Evolutionary conservation across 2,329 filamentous ascomycete genomes (phyloP).

Genomic region (Trichophaea hybrida): DNA sequence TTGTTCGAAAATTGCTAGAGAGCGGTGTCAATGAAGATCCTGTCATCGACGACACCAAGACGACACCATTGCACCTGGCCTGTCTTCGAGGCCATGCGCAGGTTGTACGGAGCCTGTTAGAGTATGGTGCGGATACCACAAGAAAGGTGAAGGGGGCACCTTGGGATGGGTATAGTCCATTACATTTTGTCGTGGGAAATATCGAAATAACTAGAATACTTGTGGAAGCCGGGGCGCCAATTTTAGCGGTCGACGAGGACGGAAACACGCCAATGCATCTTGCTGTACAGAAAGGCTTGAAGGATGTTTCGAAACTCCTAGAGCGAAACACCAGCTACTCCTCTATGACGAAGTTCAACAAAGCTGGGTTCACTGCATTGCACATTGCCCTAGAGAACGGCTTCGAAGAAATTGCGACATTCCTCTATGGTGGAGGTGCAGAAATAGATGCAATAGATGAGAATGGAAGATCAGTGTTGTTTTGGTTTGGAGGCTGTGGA

Average conservation of each 20-base stretch:
- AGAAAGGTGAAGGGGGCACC: background rate
- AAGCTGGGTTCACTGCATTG: background rate
- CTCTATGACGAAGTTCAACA: background rate
- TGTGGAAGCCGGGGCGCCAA: background rate
- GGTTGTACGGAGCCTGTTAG: conserved; percentile 1
- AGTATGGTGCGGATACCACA: conserved; percentile 1
- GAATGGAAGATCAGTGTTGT: background rate
- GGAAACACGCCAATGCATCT: background rate
- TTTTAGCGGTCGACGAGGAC: background rate
- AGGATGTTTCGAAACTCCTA: background rate
- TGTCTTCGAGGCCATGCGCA: background rate
- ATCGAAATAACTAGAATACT: background rate
- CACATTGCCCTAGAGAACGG: background rate
- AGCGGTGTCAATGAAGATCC: background rate
- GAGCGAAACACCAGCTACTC: no score
- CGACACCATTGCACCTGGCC: background rate
- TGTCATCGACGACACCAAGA: background rate
- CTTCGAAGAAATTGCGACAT: background rate
- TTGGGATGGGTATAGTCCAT: conserved; percentile 1
- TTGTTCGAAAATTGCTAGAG: background rate
- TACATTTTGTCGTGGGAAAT: background rate
- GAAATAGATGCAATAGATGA: background rate
- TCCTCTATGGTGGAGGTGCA: background rate
- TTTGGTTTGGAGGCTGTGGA: background rate
- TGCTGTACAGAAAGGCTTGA: background rate